Conservation (phyloP, 2,329 filamentous ascomycete species). For the Emergomyces pasteurianus region DNA sequence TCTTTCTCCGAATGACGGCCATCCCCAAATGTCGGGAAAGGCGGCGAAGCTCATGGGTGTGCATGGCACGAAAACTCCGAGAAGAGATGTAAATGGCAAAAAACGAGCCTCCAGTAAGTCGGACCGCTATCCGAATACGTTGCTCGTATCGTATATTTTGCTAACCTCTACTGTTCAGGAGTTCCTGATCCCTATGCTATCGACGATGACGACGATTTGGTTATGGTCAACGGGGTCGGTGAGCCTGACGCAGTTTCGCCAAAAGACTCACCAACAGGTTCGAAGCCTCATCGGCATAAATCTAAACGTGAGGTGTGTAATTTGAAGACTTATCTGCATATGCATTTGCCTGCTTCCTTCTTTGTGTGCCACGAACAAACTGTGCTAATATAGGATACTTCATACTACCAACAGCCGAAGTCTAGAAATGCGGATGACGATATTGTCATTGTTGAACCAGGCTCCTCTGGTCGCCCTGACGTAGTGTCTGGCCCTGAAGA, state of each 20-base stretch:
- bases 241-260: constrained; percentile 26
- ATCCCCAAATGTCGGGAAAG: constrained; percentile 56
- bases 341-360: neutral
- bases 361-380: neutral
- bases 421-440: constrained; percentile 35
- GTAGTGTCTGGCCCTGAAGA: constrained; percentile 39
- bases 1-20: constrained; percentile 58
- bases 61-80: constrained; percentile 34
- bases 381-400: constrained; percentile 5
- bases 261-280: constrained; percentile 23
- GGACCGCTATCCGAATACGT: neutral
- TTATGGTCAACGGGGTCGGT: constrained; percentile 41
- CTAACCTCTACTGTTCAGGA: constrained; percentile 9
- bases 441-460: constrained; percentile 42
- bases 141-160: neutral
- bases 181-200: constrained; percentile 49
- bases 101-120: constrained; percentile 1
- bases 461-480: constrained; percentile 34
- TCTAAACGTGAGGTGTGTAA: constrained; percentile 28
- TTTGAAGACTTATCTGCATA: neutral
- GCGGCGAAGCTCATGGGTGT: constrained; percentile 66
- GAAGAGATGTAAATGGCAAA: constrained; percentile 20
- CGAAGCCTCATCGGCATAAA: constrained; percentile 18
- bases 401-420: constrained; percentile 19
- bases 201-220: constrained; percentile 52